These are phyloP conservation scores for Pseudonitzschia delicatissima DNA, from an alignment of 108 stramenopile genomes.

Conservation along the genomic window DNA sequence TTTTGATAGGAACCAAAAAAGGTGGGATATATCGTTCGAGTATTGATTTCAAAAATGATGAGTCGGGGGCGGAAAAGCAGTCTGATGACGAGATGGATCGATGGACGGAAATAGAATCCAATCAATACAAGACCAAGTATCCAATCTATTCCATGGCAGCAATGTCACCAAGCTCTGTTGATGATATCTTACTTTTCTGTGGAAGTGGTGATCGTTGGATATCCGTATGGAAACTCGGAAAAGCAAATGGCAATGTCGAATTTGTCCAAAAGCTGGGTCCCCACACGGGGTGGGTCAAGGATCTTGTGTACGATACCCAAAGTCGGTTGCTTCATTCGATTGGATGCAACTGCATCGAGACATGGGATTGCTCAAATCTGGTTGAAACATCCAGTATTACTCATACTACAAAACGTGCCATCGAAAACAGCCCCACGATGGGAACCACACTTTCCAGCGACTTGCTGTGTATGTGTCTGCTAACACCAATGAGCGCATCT, in stretches of 20 bases:
- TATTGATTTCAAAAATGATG: not conserved
- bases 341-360: constrained; percentile 59
- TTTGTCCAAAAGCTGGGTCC: constrained; percentile 38
- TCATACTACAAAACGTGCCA: constrained; percentile 34
- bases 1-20: constrained; percentile 4
- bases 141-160: constrained; percentile 1
- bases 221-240: constrained; percentile 28
- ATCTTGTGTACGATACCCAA: constrained; percentile 17
- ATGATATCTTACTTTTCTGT: constrained; percentile 16
- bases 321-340: constrained; percentile 36
- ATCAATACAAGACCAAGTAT: constrained; percentile 6
- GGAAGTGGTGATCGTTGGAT: constrained; percentile 48
- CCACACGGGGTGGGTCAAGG: constrained; percentile 62
- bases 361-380: constrained; percentile 27
- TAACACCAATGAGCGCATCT: not conserved
- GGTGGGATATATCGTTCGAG: not conserved
- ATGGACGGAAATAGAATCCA: not conserved
- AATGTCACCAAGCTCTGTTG: not conserved
- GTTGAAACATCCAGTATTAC: constrained; percentile 3
- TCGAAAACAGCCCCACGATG: constrained; percentile 38
- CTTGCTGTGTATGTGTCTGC: constrained; percentile 41
- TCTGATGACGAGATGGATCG: not conserved
- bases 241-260: not conserved
- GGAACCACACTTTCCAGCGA: constrained; percentile 55
- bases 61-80: not conserved